Base-by-base conservation (phyloP, 352 stramenopile species). In the Phytophthora agathidicida region DNA sequence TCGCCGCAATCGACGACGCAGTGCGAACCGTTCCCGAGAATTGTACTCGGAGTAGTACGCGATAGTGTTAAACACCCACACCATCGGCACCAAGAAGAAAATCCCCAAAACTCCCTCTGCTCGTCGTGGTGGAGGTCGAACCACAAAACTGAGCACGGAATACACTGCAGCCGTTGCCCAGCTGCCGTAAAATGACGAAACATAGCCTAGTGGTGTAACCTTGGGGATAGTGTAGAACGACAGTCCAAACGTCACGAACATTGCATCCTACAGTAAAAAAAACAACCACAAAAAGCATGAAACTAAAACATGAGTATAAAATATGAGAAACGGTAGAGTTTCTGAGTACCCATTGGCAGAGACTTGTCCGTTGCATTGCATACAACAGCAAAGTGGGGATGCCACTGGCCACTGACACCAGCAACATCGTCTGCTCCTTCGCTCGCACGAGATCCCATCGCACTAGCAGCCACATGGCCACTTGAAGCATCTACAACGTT, bases 181-280 rank as follows among this genome's bases (percentile, higher is more conserved):
- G 46, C 85, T 94, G 8, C 85, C 85, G 39, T 86, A 71, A 19
- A 85, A 80, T 13, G 79, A 89, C 13, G 83, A 77, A 8, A 92
- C 79, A 51, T 91, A 94, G 42, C 85, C 80, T 16, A 94, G 62
- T 28, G 85, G 83, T 27, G 85, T 94, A 38, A 94, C 77, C 63
- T 94, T 94, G 32, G 85, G 85, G 44, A 92, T 91, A 6, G 85
- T 92, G 45, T 92, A 94, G 64, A 94, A 94, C 24, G 82, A 91
- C 20, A 94, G 64, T 0, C 85, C 85, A 67, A 92, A 94, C 22
- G 89, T 85, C 46, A 94, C 73, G 39, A 92, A 94, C 28, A 94
- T 61, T 13, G 82, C 82, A 59, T 94, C 85, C 83, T 93, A 47
- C 16, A 53, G 4, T 1, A 20, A 16, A 30, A 28, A 35, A 61